These are phyloP conservation scores for Theileria orientalis DNA, from an alignment of 169 alveolate species.

Conservation along the genomic window DNA sequence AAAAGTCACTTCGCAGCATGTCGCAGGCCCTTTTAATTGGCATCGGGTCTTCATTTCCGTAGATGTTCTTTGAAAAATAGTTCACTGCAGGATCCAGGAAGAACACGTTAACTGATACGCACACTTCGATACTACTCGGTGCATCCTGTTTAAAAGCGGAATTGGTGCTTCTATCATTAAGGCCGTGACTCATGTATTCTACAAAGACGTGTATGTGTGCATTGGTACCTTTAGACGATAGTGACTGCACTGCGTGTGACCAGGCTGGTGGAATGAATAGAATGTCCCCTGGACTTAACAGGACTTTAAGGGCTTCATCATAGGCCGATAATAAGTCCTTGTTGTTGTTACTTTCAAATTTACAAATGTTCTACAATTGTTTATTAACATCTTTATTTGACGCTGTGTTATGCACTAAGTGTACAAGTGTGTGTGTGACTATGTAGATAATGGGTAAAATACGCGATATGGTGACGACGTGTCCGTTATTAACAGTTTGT, in stretches of 20 bases:
- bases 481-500: slow-evolving; percentile 31
- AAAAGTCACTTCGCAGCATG: not conserved
- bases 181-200: not conserved
- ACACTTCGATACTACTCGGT: slow-evolving; percentile 9
- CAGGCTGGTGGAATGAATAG: slow-evolving; percentile 62
- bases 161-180: not conserved
- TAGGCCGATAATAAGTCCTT: slow-evolving; percentile 1
- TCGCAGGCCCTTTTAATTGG: slow-evolving; percentile 40
- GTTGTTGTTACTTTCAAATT: slow-evolving; percentile 2
- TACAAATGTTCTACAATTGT: slow-evolving; percentile 12
- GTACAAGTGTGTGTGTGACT: not conserved
- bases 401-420: not conserved
- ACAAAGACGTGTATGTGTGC: not conserved
- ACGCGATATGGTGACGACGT: slow-evolving; percentile 48
- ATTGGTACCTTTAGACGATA: not conserved
- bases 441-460: too few relatives aligned
- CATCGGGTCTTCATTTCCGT: slow-evolving; percentile 39
- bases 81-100: not conserved
- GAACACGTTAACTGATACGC: slow-evolving; percentile 34
- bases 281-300: slow-evolving; percentile 48
- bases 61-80: slow-evolving; percentile 15
- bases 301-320: slow-evolving; percentile 5
- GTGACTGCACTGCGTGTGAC: slow-evolving; percentile 53
- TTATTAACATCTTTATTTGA: not conserved
- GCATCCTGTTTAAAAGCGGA: too few relatives aligned